A percentile compares a stretch with the other conserved stretches of the same genome.
Conservation (phyloP, 2,329 filamentous ascomycete genomes). For the Pochonia chlamydosporia region DNA sequence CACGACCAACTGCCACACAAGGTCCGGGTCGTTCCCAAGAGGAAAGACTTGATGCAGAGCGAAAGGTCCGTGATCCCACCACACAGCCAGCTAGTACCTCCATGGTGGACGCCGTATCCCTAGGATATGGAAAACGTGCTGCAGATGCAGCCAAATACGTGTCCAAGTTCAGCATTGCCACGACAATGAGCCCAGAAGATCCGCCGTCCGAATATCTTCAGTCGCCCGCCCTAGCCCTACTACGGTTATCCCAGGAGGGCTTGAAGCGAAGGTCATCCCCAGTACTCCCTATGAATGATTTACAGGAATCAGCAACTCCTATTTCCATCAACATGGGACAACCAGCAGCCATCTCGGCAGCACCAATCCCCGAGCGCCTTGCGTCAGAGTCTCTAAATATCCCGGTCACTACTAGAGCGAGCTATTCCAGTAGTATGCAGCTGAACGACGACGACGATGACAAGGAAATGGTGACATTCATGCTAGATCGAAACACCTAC, state of each 20-base stretch:
- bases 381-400: background rate
- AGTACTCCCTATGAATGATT: slow-evolving; percentile 32
- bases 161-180: slow-evolving; percentile 26
- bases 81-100: background rate
- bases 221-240: slow-evolving; percentile 4
- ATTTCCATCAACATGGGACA: background rate
- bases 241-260: slow-evolving; percentile 17
- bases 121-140: background rate
- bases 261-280: slow-evolving; percentile 44
- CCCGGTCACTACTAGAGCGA: background rate
- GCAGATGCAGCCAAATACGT: slow-evolving; percentile 12
- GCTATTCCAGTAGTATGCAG: slow-evolving; percentile 1
- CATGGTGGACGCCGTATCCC: background rate
- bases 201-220: slow-evolving; percentile 3
- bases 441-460: slow-evolving; percentile 18
- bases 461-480: slow-evolving; percentile 35
- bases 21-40: too few species aligned
- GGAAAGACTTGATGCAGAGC: too few species aligned
- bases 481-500: slow-evolving; percentile 31
- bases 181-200: slow-evolving; percentile 13
- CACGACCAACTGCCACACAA: too few species aligned
- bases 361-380: background rate
- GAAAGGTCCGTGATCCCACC: background rate
- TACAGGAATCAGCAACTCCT: slow-evolving; percentile 1
- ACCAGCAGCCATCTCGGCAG: background rate